Evolutionary conservation across 2,329 filamentous ascomycete species (phyloP), one percentile per base, ranked within the genome.

Genomic region (Aspergillus melleus): DNA sequence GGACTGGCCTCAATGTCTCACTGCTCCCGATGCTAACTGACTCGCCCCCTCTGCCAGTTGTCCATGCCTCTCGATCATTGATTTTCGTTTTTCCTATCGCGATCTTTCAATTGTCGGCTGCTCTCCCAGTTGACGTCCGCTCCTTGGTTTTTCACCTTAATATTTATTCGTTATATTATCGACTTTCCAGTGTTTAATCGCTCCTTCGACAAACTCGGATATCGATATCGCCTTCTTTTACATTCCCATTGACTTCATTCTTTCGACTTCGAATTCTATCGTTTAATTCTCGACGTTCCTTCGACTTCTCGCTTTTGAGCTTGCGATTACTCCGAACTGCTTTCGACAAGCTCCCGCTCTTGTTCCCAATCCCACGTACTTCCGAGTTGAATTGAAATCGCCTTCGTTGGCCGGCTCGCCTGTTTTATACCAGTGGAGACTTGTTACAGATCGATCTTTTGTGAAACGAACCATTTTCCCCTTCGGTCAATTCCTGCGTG

Each of bases 121-220:
- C 36, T 49, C 36, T 58, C 50, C 54, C 66, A 60, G 61, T 57
- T 62, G 65, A 68, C 64, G 61, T 68, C 66, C 66, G 26, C 63
- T 68, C 66, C 59, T 68, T 68, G 60, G 26, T 59, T 53, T 55
- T 54, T 6, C 30, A 54, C 24, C 4, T 49, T 49, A 6, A 51
- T 20, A 29, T 14, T n/a, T 16, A 24, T 11, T 46, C 20, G 16
- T 12, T 22, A 16, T 12, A 20, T 14, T 20, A 47, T 47, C 44
- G 19, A 22, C 32, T 52, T 36, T 20, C 51, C 47, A 47, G 12
- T 32, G 22, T 44, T 44, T 51, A 46, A 42, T 59, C 59, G 47
- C 49, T 63, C 62, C 49, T 59, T 64, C 57, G 44, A 50, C 36
- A 42, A 42, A n/a, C 36, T 42, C 36, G 36, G 5, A 39, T 32